A percentile compares a stretch with the other conserved stretches of the same genome.
These are phyloP conservation scores for Physocladia obscura DNA, from an alignment of 192 early-diverging fungal species.

Conservation along the genomic window DNA sequence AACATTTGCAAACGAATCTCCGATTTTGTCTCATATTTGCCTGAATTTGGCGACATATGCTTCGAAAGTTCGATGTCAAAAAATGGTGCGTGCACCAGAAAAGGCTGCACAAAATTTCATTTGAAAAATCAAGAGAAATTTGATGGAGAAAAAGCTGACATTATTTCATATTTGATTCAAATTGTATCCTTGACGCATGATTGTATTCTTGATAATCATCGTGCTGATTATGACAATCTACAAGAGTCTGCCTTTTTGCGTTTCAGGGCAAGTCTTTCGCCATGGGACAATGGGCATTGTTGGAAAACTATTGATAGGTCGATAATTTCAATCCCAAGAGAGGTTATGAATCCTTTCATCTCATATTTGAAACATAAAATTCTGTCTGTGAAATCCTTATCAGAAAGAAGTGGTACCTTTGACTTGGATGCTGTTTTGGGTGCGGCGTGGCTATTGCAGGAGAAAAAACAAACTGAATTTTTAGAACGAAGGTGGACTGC, in stretches of 20 bases:
- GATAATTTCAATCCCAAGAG: not conserved
- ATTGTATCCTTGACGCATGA: not conserved
- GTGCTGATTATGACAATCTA: not conserved
- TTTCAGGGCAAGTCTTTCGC: not conserved
- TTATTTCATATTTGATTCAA: not conserved
- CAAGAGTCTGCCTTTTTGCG: not conserved
- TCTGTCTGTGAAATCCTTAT: not conserved
- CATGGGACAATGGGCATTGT: constrained; percentile 6
- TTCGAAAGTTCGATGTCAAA: too few relatives aligned
- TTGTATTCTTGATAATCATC: not conserved
- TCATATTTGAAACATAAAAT: not conserved
- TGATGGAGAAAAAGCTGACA: not conserved
- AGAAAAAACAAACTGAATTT: not conserved
- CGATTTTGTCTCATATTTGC: too few relatives aligned
- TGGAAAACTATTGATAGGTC: not conserved
- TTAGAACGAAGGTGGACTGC: not conserved
- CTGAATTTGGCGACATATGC: too few relatives aligned
- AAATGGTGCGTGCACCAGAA: too few relatives aligned
- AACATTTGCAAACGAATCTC: too few relatives aligned
- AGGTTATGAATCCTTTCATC: not conserved
- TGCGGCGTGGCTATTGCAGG: not conserved
- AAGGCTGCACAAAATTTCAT: too few relatives aligned
- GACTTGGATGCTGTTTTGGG: not conserved
- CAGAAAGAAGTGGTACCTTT: not conserved
- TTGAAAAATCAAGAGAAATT: too few relatives aligned